Base-by-base conservation (phyloP, 441 rosid species). In the Theobroma grandiflorum region DNA sequence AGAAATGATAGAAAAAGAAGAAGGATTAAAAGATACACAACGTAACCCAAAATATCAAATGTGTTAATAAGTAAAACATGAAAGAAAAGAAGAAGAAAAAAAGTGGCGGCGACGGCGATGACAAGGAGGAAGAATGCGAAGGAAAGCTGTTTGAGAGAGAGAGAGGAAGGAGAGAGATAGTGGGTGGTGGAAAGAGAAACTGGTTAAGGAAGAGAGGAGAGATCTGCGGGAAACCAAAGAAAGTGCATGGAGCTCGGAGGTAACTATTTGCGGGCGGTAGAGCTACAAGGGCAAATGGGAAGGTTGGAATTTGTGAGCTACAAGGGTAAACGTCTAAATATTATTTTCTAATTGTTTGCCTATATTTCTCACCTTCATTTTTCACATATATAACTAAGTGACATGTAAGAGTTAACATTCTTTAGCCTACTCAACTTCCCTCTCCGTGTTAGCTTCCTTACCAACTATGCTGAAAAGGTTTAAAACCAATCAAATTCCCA, bases 141-240 rank as follows among this genome's bases (percentile, higher is more conserved):
- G 38, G 20, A 40, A 77, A 53, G 18, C 20, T 33, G 50, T 40
- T 63, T 47, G 45, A 20, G 74, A 52, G 68, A 63, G 55, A 72
- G 65, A 53, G 52, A 35, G 40, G n/a, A 4, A 50, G 8, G 47
- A 63, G 33, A 22, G 69, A 6, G n/a, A 75, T 7, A 16, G 18
- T 35, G 63, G 73, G 50, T 45, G 62, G 81, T 22, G 73, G 58
- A 35, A 40, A 22, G 33, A 12, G 20, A 64, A 71, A 47, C 49
- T 64, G 40, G 80, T 72, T 64, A 43, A 52, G 45, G 64, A 11
- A 38, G 68, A 52, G 71, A 53, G 12, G 83, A 80, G 66, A 50
- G 80, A 79, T 90, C 82, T 89, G 89, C 92, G 91, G 90, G 89
- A 83, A 87, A 86, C 81, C 66, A 72, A 52, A 50, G 86, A 85